Evolutionary conservation across 1,284 basidiomycete genomes (phyloP).

Genomic region (Tilletia indica): DNA sequence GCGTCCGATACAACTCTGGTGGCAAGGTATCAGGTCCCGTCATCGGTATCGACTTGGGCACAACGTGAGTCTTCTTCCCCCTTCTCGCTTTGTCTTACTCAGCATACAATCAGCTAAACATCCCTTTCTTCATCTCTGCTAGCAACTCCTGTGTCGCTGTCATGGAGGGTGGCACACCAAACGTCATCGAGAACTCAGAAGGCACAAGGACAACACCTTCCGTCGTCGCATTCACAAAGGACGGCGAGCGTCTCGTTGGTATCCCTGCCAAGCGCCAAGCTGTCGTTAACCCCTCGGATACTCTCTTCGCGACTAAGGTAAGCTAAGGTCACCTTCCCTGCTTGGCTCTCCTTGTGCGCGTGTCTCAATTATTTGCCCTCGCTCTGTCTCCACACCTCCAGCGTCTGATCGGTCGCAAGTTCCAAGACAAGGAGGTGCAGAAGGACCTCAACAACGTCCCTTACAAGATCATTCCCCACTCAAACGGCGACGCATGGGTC

Average conservation of each 20-base stretch:
- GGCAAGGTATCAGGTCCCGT: conserved; percentile 50
- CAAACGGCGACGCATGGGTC: conserved; percentile 69
- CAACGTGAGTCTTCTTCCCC: conserved; percentile 28
- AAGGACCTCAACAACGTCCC: conserved; percentile 72
- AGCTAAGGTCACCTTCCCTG: neutral
- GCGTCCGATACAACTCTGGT: neutral
- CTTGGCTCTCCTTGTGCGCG: neutral
- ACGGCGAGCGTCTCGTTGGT: conserved; percentile 71
- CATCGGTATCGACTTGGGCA: conserved; percentile 54
- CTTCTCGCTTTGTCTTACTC: neutral
- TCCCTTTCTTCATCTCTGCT: conserved; percentile 25
- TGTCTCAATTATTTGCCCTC: neutral
- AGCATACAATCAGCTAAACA: neutral
- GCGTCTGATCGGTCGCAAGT: conserved; percentile 91
- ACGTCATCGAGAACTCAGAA: conserved; percentile 96
- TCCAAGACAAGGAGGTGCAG: conserved; percentile 87
- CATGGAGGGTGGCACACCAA: conserved; percentile 85
- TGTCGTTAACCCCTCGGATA: conserved; percentile 78
- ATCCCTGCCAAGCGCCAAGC: conserved; percentile 96
- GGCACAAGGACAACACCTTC: conserved; percentile 97
- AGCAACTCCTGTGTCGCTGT: conserved; percentile 56
- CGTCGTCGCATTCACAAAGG: conserved; percentile 95
- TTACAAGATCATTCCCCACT: conserved; percentile 73
- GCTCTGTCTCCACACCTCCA: neutral
- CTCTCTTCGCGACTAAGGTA: conserved; percentile 71